Base-by-base conservation (phyloP, 768 basidiomycete genomes). In the Coprinopsis sp. region DNA sequence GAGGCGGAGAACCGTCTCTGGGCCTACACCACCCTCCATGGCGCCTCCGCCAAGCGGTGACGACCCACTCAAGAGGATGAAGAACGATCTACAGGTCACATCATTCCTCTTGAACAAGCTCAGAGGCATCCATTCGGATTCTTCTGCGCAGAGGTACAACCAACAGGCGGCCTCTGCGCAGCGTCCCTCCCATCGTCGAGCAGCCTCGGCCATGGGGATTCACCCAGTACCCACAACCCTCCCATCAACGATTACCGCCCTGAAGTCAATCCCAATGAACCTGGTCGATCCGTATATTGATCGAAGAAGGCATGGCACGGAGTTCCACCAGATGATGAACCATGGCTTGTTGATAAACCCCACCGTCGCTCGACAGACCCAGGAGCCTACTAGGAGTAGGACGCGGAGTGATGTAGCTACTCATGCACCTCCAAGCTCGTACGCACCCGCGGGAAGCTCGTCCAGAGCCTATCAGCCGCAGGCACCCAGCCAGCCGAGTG, bases 31-130 rank as follows among this genome's bases (percentile, higher is more conserved):
- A 18, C 14, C 6, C 11, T 7, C 27, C 18, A 21, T 23, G 11
- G 8, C 11, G 11, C 11, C 34, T 10, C 19, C 18, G 19, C 18
- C 34, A 7, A 37, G 34, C 34, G 40, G 40, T 7, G 40, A 42
- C 27, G 40, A 42, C 19, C 40, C 40, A 28, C 40, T 42, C 24
- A 42, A 42, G 27, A 7, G 40, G 25, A 42, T 42, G 40, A 42
- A 42, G 18, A 28, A 42, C 27, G 40, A 42, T 18, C 19, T 42
- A 18, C 40, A 42, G 18, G 18, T 42, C 27, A 42, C 40, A 30
- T 28, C 40, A 6, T 27, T 42, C 40, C 40, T 42, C 4, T 28
- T 42, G 6, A 42, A 42, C 28, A 42, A 42, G 19, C 40, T 42
- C 27, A 42, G 30, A 18, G 19, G 6, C 38, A 8, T 6, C 18